These are phyloP conservation scores for Botrytis elliptica DNA, from an alignment of 2,329 filamentous ascomycete genomes.

Conservation along the genomic window DNA sequence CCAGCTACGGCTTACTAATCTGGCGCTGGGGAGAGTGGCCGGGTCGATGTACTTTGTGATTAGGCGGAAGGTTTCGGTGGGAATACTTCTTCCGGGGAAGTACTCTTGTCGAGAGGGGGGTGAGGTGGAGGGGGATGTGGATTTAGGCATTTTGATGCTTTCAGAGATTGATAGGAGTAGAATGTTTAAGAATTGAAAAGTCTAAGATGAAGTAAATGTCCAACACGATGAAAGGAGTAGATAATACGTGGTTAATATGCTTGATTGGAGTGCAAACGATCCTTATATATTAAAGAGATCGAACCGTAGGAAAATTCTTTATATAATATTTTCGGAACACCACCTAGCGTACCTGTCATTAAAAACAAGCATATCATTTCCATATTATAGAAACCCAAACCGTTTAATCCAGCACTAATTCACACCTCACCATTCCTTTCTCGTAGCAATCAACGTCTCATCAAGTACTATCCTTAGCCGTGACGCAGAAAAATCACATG, in stretches of 20 bases:
- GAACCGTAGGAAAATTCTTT: no score
- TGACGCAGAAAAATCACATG: background rate
- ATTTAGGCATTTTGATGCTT: background rate
- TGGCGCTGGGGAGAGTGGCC: background rate
- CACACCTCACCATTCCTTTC: background rate
- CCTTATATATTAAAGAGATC: no score
- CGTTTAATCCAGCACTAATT: fast-evolving
- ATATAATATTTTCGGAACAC: background rate
- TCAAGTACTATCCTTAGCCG: background rate
- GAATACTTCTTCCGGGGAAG: background rate
- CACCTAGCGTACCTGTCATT: background rate
- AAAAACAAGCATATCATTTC: background rate
- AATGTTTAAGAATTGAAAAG: background rate
- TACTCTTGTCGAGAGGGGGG: background rate
- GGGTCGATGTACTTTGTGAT: background rate
- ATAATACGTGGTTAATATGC: background rate
- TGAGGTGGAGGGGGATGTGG: background rate
- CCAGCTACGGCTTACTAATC: background rate
- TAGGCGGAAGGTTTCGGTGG: background rate
- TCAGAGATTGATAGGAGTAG: background rate
- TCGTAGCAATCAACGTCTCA: background rate
- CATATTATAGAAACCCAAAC: fast-evolving
- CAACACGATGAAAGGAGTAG: background rate
- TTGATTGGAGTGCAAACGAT: background rate
- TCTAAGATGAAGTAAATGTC: background rate